Evolutionary conservation across 192 early-diverging fungal genomes (phyloP), one percentile per base, ranked within the genome.

Genomic region (Rhizoclosmatium globosum): DNA sequence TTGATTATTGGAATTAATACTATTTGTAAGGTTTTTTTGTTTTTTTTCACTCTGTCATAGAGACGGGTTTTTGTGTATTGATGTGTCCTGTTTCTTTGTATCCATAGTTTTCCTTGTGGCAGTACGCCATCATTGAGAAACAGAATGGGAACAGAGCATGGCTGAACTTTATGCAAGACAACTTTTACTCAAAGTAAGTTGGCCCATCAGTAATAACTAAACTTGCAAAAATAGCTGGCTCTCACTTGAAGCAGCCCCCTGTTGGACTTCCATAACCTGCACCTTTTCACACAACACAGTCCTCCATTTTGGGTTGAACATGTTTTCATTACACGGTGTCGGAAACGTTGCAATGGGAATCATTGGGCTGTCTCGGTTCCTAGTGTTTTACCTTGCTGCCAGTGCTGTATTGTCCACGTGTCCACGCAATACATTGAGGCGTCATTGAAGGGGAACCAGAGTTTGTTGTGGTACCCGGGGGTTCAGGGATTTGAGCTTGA

Each of bases 291-390:
- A 86, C 53, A 77, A 64, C 47, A 78, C 73, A n/a, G 38, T 80
- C 2, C 38, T 79, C 15, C 85, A 83, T 79, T 69, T 82, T 81
- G 78, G 23, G 67, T 50, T 76, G 21, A 86, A 86, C 79, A 86
- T 86, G 85, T 80, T 81, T 64, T 82, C 82, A 4, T 61, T 86
- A 13, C 69, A 83, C 69, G 66, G 56, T 42, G 83, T 86, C 65
- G 82, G 66, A 1, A 56, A 68, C 21, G 47, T 72, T n/a, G 81
- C 68, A 2, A 78, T 83, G 64, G 48, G 45, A 2, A 79, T 84
- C 39, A 41, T 83, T 58, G 82, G 82, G 3, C 2, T 73, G 6
- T 74, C 67, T 39, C 58, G 75, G 21, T 86, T 86, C 68, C 9
- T 86, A 7, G 44, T 65, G 38, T 78, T 86, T 47, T 86, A 83